phyloP scores from a whole-genome alignment of 306 rosid species.

The Begonia peltatifolia region DNA sequence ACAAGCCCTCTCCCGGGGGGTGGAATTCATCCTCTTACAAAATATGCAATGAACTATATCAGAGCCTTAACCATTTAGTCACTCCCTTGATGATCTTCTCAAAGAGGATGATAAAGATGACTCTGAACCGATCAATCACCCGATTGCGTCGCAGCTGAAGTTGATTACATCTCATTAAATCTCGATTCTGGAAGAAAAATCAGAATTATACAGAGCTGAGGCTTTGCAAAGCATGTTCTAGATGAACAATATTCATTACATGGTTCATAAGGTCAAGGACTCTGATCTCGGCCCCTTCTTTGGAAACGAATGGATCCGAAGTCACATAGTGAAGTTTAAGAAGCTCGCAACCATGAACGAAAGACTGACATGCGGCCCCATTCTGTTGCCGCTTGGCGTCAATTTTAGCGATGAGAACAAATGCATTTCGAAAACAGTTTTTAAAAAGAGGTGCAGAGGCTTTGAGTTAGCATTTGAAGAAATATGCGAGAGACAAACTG shows the following conservation, averaged over 20 bases:
- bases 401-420: neutral
- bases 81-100: slow-evolving; percentile 27
- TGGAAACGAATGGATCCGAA: slow-evolving; percentile 44
- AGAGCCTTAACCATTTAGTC: slow-evolving; percentile 21
- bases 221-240: slow-evolving; percentile 43
- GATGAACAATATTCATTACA: slow-evolving; percentile 59
- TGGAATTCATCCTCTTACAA: slow-evolving; percentile 41
- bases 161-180: slow-evolving; percentile 25
- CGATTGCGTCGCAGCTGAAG: slow-evolving; percentile 25
- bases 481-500: slow-evolving; percentile 53
- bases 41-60: slow-evolving; percentile 56
- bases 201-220: slow-evolving; percentile 36
- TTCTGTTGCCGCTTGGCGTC: slow-evolving; percentile 19
- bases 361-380: slow-evolving; percentile 33
- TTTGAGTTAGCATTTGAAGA: slow-evolving; percentile 41
- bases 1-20: slow-evolving; percentile 29
- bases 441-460: slow-evolving; percentile 22
- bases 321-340: slow-evolving; percentile 18
- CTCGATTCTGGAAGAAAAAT: slow-evolving; percentile 29
- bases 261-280: slow-evolving; percentile 37
- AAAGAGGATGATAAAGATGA: slow-evolving; percentile 13
- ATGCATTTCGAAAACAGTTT: slow-evolving; percentile 9
- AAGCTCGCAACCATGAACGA: slow-evolving; percentile 26
- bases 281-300: slow-evolving; percentile 23
- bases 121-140: slow-evolving; percentile 6